Evolutionary conservation across 768 basidiomycete genomes (phyloP).

Genomic region (Lenzites betulinus): DNA sequence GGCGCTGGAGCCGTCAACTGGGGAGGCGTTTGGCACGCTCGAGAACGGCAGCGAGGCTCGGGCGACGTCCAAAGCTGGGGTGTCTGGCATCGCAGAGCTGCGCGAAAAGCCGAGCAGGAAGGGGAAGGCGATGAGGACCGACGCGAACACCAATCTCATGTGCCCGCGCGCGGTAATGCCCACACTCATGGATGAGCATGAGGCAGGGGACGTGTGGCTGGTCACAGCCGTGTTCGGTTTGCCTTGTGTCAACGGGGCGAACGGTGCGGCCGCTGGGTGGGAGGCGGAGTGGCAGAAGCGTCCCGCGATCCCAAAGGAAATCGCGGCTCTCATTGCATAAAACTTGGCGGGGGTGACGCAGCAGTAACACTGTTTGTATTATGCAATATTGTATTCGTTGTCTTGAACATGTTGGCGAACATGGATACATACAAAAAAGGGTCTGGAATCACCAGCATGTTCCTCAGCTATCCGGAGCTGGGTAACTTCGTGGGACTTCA

Average conservation of each 20-base stretch:
- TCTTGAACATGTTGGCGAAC: not conserved
- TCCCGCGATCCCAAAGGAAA: slow-evolving; percentile 44
- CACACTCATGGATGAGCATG: slow-evolving; percentile 54
- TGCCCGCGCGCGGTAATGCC: slow-evolving; percentile 68
- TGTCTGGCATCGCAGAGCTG: slow-evolving; percentile 61
- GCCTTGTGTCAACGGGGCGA: slow-evolving; percentile 42
- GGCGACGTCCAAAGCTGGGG: slow-evolving; percentile 61
- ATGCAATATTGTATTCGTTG: not conserved
- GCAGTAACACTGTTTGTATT: not conserved
- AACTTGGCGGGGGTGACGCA: too few species aligned
- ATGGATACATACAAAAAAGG: too few species aligned
- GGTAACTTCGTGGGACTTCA: too few species aligned
- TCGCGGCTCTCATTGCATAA: slow-evolving; percentile 24
- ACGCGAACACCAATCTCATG: slow-evolving; percentile 74
- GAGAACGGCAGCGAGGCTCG: slow-evolving; percentile 50
- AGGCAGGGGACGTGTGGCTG: slow-evolving; percentile 52
- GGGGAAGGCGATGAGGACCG: slow-evolving; percentile 57
- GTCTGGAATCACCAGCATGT: too few species aligned
- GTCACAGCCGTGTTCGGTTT: slow-evolving; percentile 68
- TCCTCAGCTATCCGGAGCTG: too few species aligned
- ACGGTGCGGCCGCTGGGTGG: slow-evolving; percentile 47
- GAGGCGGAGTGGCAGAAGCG: slow-evolving; percentile 49
- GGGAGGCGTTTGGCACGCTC: slow-evolving; percentile 48
- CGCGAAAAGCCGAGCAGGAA: slow-evolving; percentile 32
- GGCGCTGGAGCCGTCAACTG: slow-evolving; percentile 50